phyloP scores from a whole-genome alignment of 2,329 filamentous ascomycete genomes.

The Septoria linicola region DNA sequence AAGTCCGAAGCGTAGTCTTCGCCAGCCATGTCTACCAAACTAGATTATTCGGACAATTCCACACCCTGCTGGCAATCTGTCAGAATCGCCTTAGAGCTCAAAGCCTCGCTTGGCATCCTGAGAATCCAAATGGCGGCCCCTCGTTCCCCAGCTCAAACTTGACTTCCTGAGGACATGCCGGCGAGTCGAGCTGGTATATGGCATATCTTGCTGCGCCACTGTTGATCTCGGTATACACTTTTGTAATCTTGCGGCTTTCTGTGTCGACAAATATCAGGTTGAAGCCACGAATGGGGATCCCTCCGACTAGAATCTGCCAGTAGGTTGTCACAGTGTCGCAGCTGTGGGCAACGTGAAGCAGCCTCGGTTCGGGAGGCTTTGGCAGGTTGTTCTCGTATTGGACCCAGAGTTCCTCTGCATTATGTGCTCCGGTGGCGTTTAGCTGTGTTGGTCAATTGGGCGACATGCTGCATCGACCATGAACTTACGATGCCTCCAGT shows the following conservation, averaged over 20 bases:
- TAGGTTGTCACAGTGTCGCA: constrained; percentile 13
- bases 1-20: constrained; percentile 5
- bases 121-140: not conserved
- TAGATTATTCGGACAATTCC: not conserved
- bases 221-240: constrained; percentile 10
- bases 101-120: not conserved
- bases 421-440: constrained; percentile 5
- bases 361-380: not conserved
- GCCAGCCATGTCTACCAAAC: not conserved
- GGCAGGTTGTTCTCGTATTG: constrained; percentile 1
- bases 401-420: not conserved
- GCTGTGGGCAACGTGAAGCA: constrained; percentile 4
- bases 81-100: not conserved
- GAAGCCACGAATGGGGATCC: constrained; percentile 3
- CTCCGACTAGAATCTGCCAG: constrained; percentile 3
- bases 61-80: too few relatives aligned
- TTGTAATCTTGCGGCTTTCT: not conserved
- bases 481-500: not conserved
- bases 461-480: not conserved
- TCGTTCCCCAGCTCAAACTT: constrained; percentile 1
- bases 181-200: constrained; percentile 3
- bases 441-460: not conserved
- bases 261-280: constrained; percentile 5
- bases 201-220: constrained; percentile 7
- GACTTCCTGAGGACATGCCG: constrained; percentile 1